Conservation (phyloP, 2,329 filamentous ascomycete species). For the Aspergillus sp. region DNA sequence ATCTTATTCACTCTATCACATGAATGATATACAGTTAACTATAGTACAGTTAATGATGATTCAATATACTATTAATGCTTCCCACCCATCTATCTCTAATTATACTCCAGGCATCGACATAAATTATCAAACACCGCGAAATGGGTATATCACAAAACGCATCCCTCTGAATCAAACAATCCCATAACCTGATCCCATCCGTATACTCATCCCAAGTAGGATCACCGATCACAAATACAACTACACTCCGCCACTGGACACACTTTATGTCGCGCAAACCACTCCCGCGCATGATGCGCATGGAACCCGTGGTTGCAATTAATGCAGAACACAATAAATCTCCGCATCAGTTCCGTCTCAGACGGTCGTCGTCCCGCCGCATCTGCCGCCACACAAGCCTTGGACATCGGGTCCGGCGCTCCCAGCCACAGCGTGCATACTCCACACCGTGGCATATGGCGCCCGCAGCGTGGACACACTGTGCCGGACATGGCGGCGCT, state of each 20-base stretch:
- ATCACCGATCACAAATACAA: conserved; percentile 44
- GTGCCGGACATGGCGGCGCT: conserved; percentile 49
- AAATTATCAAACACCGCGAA: conserved; percentile 2
- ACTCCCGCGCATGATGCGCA: conserved; percentile 62
- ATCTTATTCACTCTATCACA: too few relatives aligned
- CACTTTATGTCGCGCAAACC: conserved; percentile 53
- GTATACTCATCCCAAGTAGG: neutral
- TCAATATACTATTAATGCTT: too few relatives aligned
- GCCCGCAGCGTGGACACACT: conserved; percentile 62
- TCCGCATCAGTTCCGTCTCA: conserved; percentile 52
- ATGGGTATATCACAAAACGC: conserved; percentile 17
- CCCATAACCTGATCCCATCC: too few relatives aligned
- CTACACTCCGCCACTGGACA: conserved; percentile 45
- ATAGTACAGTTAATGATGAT: too few relatives aligned
- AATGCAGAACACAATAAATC: conserved; percentile 63
- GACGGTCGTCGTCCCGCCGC: conserved; percentile 30
- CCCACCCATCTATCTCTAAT: too few relatives aligned
- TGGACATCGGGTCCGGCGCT: conserved; percentile 55
- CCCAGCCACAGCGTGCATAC: conserved; percentile 65
- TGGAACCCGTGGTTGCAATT: conserved; percentile 66
- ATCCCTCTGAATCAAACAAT: neutral
- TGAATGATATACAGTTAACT: too few relatives aligned
- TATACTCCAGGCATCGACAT: too few relatives aligned
- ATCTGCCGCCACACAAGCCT: conserved; percentile 38
- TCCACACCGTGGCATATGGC: conserved; percentile 64